These are phyloP conservation scores for Apophysomyces sp. DNA, from an alignment of 371 early-diverging fungal species.

Conservation along the genomic window DNA sequence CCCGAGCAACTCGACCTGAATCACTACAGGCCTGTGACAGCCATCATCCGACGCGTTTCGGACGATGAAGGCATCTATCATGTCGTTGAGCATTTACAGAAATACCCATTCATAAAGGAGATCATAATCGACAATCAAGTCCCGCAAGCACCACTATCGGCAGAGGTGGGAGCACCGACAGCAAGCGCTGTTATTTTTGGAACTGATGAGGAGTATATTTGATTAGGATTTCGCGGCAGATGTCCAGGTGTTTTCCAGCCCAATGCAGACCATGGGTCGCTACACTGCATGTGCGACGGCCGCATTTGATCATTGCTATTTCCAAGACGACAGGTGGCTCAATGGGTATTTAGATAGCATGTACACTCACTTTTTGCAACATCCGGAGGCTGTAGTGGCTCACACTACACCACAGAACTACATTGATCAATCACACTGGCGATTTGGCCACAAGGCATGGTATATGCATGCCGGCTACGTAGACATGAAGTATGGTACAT, in stretches of 20 bases:
- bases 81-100: conserved; percentile 45
- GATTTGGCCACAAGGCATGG: conserved; percentile 43
- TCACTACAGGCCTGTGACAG: conserved; percentile 53
- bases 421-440: conserved; percentile 56
- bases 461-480: conserved; percentile 57
- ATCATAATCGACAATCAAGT: conserved; percentile 57
- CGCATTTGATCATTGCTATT: conserved; percentile 54
- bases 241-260: background rate
- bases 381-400: conserved; percentile 53
- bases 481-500: conserved; percentile 63
- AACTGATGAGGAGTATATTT: background rate
- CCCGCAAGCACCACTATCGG: conserved; percentile 23
- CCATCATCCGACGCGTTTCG: conserved; percentile 52
- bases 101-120: conserved; percentile 60
- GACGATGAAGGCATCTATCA: conserved; percentile 44
- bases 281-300: conserved; percentile 48
- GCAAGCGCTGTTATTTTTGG: background rate
- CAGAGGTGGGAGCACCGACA: conserved; percentile 17
- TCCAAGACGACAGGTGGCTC: conserved; percentile 64
- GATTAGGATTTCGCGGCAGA: background rate
- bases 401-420: conserved; percentile 52
- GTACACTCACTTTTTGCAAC: conserved; percentile 55
- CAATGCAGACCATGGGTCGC: conserved; percentile 3
- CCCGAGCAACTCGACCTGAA: conserved; percentile 32
- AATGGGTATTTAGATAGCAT: conserved; percentile 60